Percentiles rank a stretch among this genome's conserved stretches.
phyloP scores from a whole-genome alignment of 2,329 filamentous ascomycete species.

The Coleophoma cylindrospora region DNA sequence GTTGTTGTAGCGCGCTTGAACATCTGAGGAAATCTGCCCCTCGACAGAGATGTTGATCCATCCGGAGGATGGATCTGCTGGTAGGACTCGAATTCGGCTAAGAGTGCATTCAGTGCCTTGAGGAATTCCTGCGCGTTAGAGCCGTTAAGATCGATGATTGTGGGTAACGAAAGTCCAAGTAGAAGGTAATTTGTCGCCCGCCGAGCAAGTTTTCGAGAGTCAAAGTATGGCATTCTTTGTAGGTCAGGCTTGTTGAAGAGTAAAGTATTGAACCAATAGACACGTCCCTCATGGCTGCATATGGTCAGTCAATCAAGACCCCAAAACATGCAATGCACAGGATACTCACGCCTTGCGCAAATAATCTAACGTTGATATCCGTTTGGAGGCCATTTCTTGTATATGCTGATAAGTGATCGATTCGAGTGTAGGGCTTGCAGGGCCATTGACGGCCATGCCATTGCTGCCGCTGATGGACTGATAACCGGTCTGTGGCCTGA shows the following conservation, averaged over 20 bases:
- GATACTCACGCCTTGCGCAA: conserved; percentile 77
- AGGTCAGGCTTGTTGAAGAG: conserved; percentile 84
- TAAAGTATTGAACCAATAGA: conserved; percentile 98
- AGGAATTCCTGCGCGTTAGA: conserved; percentile 80
- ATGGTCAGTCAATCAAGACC: conserved; percentile 2
- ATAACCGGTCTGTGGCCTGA: conserved; percentile 20
- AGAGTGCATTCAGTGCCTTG: conserved; percentile 75
- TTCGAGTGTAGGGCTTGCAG: conserved; percentile 26
- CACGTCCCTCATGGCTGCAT: conserved; percentile 78
- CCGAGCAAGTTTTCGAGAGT: conserved; percentile 75
- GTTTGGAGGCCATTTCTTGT: conserved; percentile 82
- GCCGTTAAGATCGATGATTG: conserved; percentile 82
- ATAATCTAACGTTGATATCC: conserved; percentile 92
- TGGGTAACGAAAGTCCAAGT: conserved; percentile 85
- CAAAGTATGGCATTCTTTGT: conserved; percentile 77
- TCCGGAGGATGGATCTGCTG: conserved; percentile 81
- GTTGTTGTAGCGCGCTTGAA: conserved; percentile 58
- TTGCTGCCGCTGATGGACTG: conserved; percentile 12
- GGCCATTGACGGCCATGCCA: conserved; percentile 10
- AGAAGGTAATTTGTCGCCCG: conserved; percentile 92
- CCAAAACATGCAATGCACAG: background rate
- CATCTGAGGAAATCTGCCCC: conserved; percentile 79
- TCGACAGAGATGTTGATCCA: conserved; percentile 65
- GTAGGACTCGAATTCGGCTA: conserved; percentile 91
- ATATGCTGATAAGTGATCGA: conserved; percentile 52